Conservation (phyloP, 208 protist genomes). For the Leishmania martiniquensis region DNA sequence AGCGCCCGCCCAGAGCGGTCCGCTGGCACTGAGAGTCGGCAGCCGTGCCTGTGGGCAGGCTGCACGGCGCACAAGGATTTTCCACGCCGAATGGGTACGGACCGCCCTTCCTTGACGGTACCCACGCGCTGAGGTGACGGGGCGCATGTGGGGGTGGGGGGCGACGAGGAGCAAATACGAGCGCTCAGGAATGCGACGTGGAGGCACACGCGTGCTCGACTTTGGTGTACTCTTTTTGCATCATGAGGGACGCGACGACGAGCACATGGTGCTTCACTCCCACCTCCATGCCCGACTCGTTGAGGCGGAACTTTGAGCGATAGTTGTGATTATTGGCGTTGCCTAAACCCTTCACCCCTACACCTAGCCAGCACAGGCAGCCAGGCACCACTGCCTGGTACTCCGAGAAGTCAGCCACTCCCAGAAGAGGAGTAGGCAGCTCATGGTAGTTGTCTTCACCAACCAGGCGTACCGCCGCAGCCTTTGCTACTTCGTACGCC, state of each 20-base stretch:
- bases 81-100: too few species aligned
- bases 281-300: slow-evolving; percentile 65
- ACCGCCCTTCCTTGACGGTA: too few species aligned
- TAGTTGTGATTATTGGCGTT: slow-evolving; percentile 71
- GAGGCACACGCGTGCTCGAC: too few species aligned
- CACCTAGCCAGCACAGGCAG: slow-evolving; percentile 78
- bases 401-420: slow-evolving; percentile 78
- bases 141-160: too few species aligned
- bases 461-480: slow-evolving; percentile 50
- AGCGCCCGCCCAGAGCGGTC: neutral
- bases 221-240: slow-evolving; percentile 33
- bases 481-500: slow-evolving; percentile 64
- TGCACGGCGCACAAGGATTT: too few species aligned
- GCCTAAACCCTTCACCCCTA: slow-evolving; percentile 28
- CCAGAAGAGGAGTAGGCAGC: slow-evolving; percentile 49
- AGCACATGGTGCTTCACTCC: slow-evolving; percentile 75
- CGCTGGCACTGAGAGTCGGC: neutral
- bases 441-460: slow-evolving; percentile 52
- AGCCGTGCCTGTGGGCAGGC: neutral
- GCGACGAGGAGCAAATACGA: too few species aligned
- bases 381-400: slow-evolving; percentile 74
- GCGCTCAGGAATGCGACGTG: too few species aligned
- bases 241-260: slow-evolving; percentile 65
- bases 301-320: slow-evolving; percentile 65
- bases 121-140: too few species aligned